A percentile compares a stretch with the other conserved stretches of the same genome.
Evolutionary conservation across 2,329 filamentous ascomycete species (phyloP).

Genomic region (Penicillium paneum): DNA sequence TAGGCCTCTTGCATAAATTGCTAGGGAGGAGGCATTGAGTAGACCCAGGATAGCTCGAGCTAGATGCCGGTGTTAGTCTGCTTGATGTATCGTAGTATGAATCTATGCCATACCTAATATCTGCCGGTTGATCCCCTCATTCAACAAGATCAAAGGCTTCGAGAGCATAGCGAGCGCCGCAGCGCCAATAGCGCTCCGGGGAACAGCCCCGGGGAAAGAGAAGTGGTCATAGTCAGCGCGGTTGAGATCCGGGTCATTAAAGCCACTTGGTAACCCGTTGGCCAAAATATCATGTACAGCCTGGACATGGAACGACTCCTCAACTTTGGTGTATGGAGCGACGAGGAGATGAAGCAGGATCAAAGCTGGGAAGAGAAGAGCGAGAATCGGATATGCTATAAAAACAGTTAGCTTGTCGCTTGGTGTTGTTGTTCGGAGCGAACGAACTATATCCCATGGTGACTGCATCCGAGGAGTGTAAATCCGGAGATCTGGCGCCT

Average conservation of each 20-base stretch:
- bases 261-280: slow-evolving; percentile 68
- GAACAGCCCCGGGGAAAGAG: slow-evolving; percentile 84
- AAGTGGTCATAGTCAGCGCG: slow-evolving; percentile 78
- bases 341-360: slow-evolving; percentile 67
- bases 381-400: slow-evolving; percentile 43
- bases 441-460: slow-evolving; percentile 25
- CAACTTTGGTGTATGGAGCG: slow-evolving; percentile 92
- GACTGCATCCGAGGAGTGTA: slow-evolving; percentile 20
- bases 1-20: slow-evolving; percentile 64
- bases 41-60: slow-evolving; percentile 75
- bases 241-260: slow-evolving; percentile 47
- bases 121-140: slow-evolving; percentile 58
- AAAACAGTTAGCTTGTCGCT: not conserved
- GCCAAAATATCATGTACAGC: slow-evolving; percentile 84
- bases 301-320: slow-evolving; percentile 97
- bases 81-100: not conserved
- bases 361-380: slow-evolving; percentile 59
- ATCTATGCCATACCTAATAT: slow-evolving; percentile 47
- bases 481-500: slow-evolving; percentile 30
- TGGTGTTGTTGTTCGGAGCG: not conserved
- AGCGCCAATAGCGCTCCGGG: slow-evolving; percentile 83
- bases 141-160: slow-evolving; percentile 60
- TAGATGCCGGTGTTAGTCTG: slow-evolving; percentile 27
- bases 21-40: slow-evolving; percentile 67
- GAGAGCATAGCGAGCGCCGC: slow-evolving; percentile 70